These are phyloP conservation scores for Erodium texanum DNA, from an alignment of 441 rosid species.

Conservation along the genomic window DNA sequence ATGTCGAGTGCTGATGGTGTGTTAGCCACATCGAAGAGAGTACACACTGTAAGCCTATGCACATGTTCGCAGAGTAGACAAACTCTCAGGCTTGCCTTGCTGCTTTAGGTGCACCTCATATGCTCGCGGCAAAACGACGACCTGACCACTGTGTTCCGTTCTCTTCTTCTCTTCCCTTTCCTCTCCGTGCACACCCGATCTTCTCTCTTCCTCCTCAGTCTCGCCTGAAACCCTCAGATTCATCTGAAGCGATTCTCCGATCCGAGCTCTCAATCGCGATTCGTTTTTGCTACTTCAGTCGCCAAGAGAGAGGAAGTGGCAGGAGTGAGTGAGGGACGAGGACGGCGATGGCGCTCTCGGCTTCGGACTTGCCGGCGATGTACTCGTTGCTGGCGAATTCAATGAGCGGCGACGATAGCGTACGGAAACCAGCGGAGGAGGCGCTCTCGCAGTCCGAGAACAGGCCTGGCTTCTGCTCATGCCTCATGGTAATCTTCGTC, in stretches of 20 bases:
- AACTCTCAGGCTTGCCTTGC: not conserved
- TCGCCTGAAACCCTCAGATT: constrained; percentile 11
- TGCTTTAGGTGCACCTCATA: not conserved
- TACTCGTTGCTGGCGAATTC: constrained; percentile 75
- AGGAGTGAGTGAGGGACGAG: not conserved
- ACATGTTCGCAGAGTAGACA: not conserved
- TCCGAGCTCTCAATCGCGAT: constrained; percentile 5
- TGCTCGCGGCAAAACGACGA: not conserved
- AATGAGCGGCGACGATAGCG: constrained; percentile 73
- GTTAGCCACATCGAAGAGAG: not conserved
- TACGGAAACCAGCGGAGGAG: constrained; percentile 81
- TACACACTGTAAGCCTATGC: not conserved
- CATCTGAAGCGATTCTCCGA: constrained; percentile 7
- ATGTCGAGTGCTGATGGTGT: too few species aligned
- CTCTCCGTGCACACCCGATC: constrained; percentile 3
- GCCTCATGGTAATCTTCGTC: constrained; percentile 57
- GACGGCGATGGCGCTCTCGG: constrained; percentile 68
- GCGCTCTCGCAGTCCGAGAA: constrained; percentile 85
- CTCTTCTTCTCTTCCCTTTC: constrained; percentile 7
- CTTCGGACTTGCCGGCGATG: constrained; percentile 79
- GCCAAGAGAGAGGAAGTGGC: not conserved
- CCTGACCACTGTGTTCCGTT: constrained; percentile 1
- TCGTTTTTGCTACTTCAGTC: not conserved
- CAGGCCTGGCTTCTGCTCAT: constrained; percentile 90
- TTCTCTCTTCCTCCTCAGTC: not conserved